phyloP scores from a whole-genome alignment of 306 rosid species.

The Cajanus cajan region DNA sequence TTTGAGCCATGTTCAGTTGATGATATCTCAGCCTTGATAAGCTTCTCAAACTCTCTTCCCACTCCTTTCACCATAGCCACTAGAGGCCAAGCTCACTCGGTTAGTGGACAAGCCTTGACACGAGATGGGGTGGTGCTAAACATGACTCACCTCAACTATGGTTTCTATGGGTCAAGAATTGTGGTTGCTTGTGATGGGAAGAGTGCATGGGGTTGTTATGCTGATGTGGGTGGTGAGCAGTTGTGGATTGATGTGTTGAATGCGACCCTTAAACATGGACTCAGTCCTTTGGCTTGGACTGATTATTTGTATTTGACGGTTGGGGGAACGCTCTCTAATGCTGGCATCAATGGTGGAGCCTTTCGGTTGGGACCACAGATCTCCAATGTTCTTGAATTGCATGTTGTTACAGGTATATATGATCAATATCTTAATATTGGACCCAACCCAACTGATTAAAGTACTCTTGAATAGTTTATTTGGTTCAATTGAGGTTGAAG shows the following conservation, averaged over 20 bases:
- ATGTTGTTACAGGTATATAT: constrained; percentile 65
- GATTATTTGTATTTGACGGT: constrained; percentile 66
- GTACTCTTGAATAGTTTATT: too few species aligned
- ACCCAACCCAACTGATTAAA: too few species aligned
- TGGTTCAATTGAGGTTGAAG: too few species aligned
- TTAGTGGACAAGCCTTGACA: constrained; percentile 64
- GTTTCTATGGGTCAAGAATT: constrained; percentile 19
- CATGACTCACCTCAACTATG: constrained; percentile 53
- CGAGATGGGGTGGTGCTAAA: constrained; percentile 65
- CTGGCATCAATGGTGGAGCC: constrained; percentile 82
- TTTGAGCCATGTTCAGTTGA: constrained; percentile 45
- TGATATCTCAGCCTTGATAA: constrained; percentile 47
- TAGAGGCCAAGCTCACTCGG: constrained; percentile 75
- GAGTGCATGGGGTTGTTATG: constrained; percentile 33
- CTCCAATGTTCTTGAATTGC: constrained; percentile 66
- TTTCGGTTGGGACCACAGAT: constrained; percentile 88
- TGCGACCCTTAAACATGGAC: constrained; percentile 49
- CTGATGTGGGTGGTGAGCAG: constrained; percentile 78
- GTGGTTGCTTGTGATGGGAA: constrained; percentile 13
- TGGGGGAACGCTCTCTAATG: constrained; percentile 88
- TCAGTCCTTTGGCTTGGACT: constrained; percentile 72
- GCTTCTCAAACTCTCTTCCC: constrained; percentile 36
- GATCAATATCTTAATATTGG: too few species aligned
- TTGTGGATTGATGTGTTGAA: constrained; percentile 70
- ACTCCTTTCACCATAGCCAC: constrained; percentile 56